Evolutionary conservation across 257 asterid genomes (phyloP).

Genomic region (Fraxinus quadrangulata): DNA sequence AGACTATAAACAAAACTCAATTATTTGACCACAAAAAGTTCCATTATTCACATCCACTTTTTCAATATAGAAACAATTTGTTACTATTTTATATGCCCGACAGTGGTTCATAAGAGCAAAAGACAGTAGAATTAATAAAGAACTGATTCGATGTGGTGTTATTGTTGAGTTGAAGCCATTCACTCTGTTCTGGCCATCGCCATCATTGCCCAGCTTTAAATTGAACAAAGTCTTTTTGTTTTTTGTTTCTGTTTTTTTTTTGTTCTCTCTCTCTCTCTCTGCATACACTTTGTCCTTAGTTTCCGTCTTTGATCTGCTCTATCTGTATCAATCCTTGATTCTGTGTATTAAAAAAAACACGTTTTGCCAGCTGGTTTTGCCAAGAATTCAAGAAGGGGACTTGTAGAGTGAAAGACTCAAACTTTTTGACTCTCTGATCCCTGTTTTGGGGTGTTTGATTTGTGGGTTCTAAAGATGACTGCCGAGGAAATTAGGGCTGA

Average conservation of each 20-base stretch:
- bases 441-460: slow-evolving; percentile 24
- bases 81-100: neutral
- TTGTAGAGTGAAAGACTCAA: slow-evolving; percentile 21
- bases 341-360: slow-evolving; percentile 20
- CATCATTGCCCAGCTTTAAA: slow-evolving; percentile 39
- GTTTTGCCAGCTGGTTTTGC: slow-evolving; percentile 39
- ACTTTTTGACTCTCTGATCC: slow-evolving; percentile 15
- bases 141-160: slow-evolving; percentile 31
- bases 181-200: slow-evolving; percentile 25
- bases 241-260: neutral
- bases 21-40: slow-evolving; percentile 38
- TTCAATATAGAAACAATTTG: slow-evolving; percentile 5
- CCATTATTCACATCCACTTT: slow-evolving; percentile 36
- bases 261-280: neutral
- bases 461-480: slow-evolving; percentile 38
- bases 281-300: slow-evolving; percentile 25
- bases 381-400: slow-evolving; percentile 31
- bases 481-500: slow-evolving; percentile 42
- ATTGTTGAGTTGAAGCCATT: slow-evolving; percentile 32
- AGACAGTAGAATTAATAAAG: slow-evolving; percentile 20
- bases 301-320: slow-evolving; percentile 31
- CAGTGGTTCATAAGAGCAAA: slow-evolving; percentile 5
- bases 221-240: slow-evolving; percentile 23
- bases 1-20: slow-evolving; percentile 32
- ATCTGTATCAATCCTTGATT: slow-evolving; percentile 27